These are phyloP conservation scores for Dictyostelium brefeldianum DNA, from an alignment of 78 protist species.

Conservation along the genomic window DNA sequence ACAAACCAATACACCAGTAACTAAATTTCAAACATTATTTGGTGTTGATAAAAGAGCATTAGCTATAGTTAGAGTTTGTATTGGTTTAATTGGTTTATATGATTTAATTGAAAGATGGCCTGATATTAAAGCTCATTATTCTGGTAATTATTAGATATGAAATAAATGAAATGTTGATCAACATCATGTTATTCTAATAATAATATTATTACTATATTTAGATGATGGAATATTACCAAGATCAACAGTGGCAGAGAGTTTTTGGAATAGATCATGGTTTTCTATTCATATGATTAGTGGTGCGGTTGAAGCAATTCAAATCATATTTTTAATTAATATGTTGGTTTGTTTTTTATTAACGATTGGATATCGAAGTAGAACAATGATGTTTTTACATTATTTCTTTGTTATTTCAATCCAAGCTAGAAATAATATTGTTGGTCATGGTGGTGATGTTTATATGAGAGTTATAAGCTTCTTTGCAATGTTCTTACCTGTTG, in stretches of 20 bases:
- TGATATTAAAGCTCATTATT: constrained; percentile 72
- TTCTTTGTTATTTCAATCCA: constrained; percentile 47
- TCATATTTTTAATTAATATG: constrained; percentile 34
- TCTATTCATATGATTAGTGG: constrained; percentile 64
- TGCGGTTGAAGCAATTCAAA: constrained; percentile 25
- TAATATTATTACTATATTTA: too few species aligned
- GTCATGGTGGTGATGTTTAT: constrained; percentile 77
- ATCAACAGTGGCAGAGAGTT: constrained; percentile 14
- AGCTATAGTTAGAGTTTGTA: constrained; percentile 40
- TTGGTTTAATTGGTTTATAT: constrained; percentile 46
- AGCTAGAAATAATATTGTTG: constrained; percentile 60
- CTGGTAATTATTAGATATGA: constrained; percentile 47
- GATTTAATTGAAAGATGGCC: constrained; percentile 70
- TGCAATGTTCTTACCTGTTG: constrained; percentile 57
- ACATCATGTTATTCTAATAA: too few species aligned
- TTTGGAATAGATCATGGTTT: constrained; percentile 42
- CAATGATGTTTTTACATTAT: constrained; percentile 52
- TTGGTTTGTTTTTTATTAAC: constrained; percentile 4
- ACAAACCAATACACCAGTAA: not conserved
- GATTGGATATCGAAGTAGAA: constrained; percentile 47
- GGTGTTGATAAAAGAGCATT: constrained; percentile 67
- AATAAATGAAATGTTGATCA: too few species aligned
- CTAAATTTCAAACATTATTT: constrained; percentile 48
- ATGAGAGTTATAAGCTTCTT: constrained; percentile 43
- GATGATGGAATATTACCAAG: constrained; percentile 66